Base-by-base conservation (phyloP, 2,329 filamentous ascomycete species). In the Cephalotrichum gorgonifer region DNA sequence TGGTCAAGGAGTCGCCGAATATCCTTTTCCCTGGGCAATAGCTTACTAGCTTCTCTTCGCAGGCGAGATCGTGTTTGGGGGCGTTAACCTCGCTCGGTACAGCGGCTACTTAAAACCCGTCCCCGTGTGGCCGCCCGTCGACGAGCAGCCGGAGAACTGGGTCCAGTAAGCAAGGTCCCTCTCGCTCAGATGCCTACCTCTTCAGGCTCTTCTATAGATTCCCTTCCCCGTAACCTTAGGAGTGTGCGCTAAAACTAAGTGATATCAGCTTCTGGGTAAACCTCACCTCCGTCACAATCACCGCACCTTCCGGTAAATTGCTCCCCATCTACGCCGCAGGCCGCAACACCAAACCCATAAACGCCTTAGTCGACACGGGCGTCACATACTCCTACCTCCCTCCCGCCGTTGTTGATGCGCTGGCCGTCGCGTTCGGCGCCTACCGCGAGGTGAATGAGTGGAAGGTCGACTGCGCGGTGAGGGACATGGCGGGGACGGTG, bases 321-420 rank as follows among this genome's bases (percentile, higher is more conserved):
- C 57, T 61, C 44, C 69, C 70, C n/a, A 66, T 63, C 4, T 57
- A 74, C 31, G 66, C 69, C 51, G 75, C 71, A 50, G 64, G 66
- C 15, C 74, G 74, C 1, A 39, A 49, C 2, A 52, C 50, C 2
- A 54, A 71, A 68, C 68, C 72, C 23, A 55, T 64, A 9, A 67
- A 65, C 44, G 68, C 73, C 22, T 65, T 75, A 58, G 64, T 79
- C 47, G 76, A 79, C 61, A 74, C 71, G 2, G 76, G 76, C 47
- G 72, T 73, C 2, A 76, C 75, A 1, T 58, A 78, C 12, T 69
- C 63, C 3, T 65, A 70, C 20, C 65, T 79, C 33, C 74, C 73
- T 17, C 54, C 62, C 9, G 39, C 59, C 2, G 59, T 74, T 7
- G 71, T 72, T n/a, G 51, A 55, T 5, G 65, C 65, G 2, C 64